Conservation (phyloP, 2,329 filamentous ascomycete species). For the Ophiocordyceps camponoti-floridani region DNA sequence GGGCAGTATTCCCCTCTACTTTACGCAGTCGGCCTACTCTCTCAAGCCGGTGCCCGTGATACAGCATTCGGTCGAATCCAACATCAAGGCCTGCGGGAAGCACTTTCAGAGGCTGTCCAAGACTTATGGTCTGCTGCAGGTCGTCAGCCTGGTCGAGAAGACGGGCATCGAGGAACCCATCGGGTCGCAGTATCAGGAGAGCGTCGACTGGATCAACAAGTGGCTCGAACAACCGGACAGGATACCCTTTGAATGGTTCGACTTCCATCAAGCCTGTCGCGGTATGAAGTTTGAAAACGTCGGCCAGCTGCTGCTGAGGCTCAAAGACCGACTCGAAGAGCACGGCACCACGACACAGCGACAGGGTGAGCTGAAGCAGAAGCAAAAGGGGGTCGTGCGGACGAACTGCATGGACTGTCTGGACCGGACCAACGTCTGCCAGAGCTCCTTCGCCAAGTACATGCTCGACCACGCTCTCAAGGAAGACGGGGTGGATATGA, state of each 20-base stretch:
- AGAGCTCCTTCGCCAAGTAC: conserved; percentile 74
- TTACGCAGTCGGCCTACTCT: conserved; percentile 85
- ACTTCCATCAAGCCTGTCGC: conserved; percentile 81
- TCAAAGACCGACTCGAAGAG: conserved; percentile 48
- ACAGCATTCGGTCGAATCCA: conserved; percentile 64
- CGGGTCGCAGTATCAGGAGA: conserved; percentile 58
- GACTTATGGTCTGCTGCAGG: conserved; percentile 60
- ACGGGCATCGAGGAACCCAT: conserved; percentile 66
- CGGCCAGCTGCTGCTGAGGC: conserved; percentile 51
- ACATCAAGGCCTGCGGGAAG: conserved; percentile 57
- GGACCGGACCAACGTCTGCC: conserved; percentile 88
- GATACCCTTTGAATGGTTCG: conserved; percentile 78
- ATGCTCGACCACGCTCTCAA: conserved; percentile 67
- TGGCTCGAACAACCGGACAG: conserved; percentile 25
- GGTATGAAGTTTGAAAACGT: conserved; percentile 99
- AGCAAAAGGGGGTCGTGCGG: conserved; percentile 62
- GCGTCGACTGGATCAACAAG: conserved; percentile 48
- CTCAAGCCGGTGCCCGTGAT: conserved; percentile 73
- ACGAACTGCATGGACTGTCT: conserved; percentile 99
- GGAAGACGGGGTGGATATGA: conserved; percentile 58
- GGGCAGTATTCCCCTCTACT: conserved; percentile 87
- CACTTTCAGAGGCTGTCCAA: conserved; percentile 57
- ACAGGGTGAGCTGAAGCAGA: conserved; percentile 21
- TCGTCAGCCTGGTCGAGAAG: conserved; percentile 77
- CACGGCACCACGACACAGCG: conserved; percentile 52